Evolutionary conservation across 2,329 filamentous ascomycete species (phyloP).

Genomic region (Tricladium varicosporioides): DNA sequence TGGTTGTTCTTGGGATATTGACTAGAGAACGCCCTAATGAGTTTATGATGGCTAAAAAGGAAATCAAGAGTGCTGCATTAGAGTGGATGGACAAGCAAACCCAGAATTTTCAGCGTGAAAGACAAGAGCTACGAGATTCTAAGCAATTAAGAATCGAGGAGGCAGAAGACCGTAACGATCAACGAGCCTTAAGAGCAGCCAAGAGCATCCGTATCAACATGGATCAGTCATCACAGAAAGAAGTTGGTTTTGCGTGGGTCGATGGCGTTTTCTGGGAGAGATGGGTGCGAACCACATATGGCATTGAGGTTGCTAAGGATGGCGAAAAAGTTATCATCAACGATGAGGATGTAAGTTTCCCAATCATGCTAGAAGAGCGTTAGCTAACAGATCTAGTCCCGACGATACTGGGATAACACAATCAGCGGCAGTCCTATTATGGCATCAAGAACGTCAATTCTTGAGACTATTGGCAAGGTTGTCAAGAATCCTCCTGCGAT

Average conservation of each 20-base stretch:
- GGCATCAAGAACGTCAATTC: slow-evolving; percentile 61
- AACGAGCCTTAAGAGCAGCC: slow-evolving; percentile 79
- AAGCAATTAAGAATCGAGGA: slow-evolving; percentile 97
- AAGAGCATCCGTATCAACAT: slow-evolving; percentile 92
- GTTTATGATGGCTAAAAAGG: slow-evolving; percentile 74
- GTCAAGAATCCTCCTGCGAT: slow-evolving; percentile 58
- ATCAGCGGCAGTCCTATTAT: slow-evolving; percentile 87
- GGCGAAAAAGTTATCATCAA: slow-evolving; percentile 95
- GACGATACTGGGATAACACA: slow-evolving; percentile 91
- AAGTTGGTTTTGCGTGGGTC: slow-evolving; percentile 95
- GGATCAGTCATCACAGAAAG: slow-evolving; percentile 80
- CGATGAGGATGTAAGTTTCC: slow-evolving; percentile 81
- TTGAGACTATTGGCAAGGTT: slow-evolving; percentile 46
- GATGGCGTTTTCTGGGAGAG: slow-evolving; percentile 97
- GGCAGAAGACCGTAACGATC: slow-evolving; percentile 88
- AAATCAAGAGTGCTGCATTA: slow-evolving; percentile 91
- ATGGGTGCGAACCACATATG: slow-evolving; percentile 94
- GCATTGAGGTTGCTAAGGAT: slow-evolving; percentile 76
- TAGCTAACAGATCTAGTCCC: slow-evolving; percentile 61
- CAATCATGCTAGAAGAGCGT: not conserved
- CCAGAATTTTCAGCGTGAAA: slow-evolving; percentile 85
- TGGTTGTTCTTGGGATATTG: slow-evolving; percentile 90
- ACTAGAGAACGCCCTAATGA: slow-evolving; percentile 76
- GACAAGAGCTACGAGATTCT: slow-evolving; percentile 87
- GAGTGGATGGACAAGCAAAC: slow-evolving; percentile 99